Conservation (phyloP, 345 rosid genomes). For the Eucalyptus regnans region DNA sequence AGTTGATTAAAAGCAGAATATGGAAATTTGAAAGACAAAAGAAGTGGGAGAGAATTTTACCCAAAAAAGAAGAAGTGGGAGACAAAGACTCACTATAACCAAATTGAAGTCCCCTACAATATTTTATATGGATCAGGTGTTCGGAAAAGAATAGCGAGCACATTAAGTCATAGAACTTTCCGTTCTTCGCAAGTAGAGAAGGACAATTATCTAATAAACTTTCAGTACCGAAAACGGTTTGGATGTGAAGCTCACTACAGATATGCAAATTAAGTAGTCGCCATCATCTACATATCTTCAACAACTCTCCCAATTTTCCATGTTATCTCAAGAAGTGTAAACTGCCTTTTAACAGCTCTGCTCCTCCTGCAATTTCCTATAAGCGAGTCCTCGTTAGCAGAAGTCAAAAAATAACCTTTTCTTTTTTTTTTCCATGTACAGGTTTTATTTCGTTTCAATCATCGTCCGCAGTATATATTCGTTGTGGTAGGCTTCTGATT, state of each 20-base stretch:
- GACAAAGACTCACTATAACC: no score
- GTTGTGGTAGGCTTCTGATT: not conserved
- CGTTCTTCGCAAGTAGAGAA: no score
- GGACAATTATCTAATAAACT: not conserved
- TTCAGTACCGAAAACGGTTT: not conserved
- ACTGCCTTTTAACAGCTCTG: not conserved
- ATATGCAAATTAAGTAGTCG: not conserved
- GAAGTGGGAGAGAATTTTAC: no score
- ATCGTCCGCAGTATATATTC: not conserved
- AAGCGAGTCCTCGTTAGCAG: not conserved
- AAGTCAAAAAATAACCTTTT: not conserved
- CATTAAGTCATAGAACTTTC: no score
- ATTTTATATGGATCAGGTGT: no score
- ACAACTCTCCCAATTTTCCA: not conserved
- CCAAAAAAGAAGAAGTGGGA: no score
- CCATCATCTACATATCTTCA: not conserved
- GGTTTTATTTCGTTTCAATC: not conserved
- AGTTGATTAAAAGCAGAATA: no score
- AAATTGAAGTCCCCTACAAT: no score
- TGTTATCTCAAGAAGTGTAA: not conserved
- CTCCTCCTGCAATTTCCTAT: not conserved
- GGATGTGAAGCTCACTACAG: not conserved
- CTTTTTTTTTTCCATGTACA: not conserved
- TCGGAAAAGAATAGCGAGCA: no score
- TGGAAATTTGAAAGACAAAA: no score